phyloP scores from a whole-genome alignment of 2,329 filamentous ascomycete species.

The Colletotrichum melonis region DNA sequence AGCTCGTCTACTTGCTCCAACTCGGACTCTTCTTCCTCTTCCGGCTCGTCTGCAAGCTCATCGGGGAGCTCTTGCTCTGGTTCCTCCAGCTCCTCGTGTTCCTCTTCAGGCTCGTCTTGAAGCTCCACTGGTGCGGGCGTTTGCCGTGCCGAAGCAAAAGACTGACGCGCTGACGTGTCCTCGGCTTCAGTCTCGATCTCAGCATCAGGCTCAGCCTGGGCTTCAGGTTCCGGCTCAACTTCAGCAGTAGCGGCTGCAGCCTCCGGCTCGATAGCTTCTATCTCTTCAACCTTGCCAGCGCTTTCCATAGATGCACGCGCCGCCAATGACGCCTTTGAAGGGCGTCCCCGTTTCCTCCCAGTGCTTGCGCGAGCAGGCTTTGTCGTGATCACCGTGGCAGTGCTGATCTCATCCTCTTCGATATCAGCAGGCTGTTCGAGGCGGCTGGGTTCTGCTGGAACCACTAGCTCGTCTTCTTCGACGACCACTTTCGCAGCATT shows the following conservation, averaged over 20 bases:
- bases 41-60: conserved; percentile 1
- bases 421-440: conserved; percentile 29
- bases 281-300: conserved; percentile 9
- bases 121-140: conserved; percentile 27
- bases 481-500: conserved; percentile 45
- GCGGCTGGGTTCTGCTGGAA: conserved; percentile 15
- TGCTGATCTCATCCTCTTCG: conserved; percentile 54
- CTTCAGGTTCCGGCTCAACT: not conserved
- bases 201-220: not conserved
- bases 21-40: not conserved
- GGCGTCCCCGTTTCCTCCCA: conserved; percentile 47
- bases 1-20: conserved; percentile 7
- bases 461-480: conserved; percentile 40
- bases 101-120: not conserved
- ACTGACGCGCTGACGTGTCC: conserved; percentile 17
- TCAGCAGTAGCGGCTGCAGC: not conserved
- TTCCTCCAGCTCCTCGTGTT: not conserved
- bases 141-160: conserved; percentile 33
- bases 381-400: conserved; percentile 54
- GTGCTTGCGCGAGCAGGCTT: conserved; percentile 24
- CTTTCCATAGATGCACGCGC: conserved; percentile 38
- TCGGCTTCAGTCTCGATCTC: conserved; percentile 30
- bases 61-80: not conserved
- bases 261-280: conserved; percentile 1
- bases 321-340: conserved; percentile 45